Evolutionary conservation across 768 basidiomycete species (phyloP).

Genomic region (Cubamyces sp.): DNA sequence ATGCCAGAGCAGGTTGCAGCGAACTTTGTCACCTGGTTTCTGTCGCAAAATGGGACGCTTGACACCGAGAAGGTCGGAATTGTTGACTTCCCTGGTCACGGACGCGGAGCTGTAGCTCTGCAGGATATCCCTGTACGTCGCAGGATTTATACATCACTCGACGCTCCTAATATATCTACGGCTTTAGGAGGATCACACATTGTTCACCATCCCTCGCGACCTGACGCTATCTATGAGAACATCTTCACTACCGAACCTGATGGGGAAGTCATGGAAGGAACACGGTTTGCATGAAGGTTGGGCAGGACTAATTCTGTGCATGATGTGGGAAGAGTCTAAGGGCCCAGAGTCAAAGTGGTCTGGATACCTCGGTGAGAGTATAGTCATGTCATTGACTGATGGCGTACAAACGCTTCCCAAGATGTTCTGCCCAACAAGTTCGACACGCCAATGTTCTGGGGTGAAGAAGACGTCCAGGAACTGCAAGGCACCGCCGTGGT

Average conservation of each 20-base stretch:
- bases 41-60: conserved; percentile 50
- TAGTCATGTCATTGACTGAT: not conserved
- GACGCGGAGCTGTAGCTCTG: conserved; percentile 77
- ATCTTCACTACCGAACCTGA: conserved; percentile 59
- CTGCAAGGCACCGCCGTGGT: conserved; percentile 86
- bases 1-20: not conserved
- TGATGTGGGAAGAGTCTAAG: conserved; percentile 92
- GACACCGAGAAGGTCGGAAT: conserved; percentile 52
- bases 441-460: conserved; percentile 96
- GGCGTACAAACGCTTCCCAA: conserved; percentile 30
- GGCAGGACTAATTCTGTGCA: conserved; percentile 85
- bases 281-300: conserved; percentile 71
- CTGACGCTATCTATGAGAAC: conserved; percentile 82
- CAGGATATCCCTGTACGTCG: conserved; percentile 67
- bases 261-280: conserved; percentile 70
- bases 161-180: not conserved
- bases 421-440: conserved; percentile 73
- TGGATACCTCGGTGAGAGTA: conserved; percentile 65
- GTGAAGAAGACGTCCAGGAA: conserved; percentile 66
- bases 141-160: not conserved
- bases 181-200: conserved; percentile 65
- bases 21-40: conserved; percentile 63
- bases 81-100: conserved; percentile 52
- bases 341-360: conserved; percentile 67
- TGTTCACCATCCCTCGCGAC: conserved; percentile 83